Conservation (phyloP, 345 rosid species). For the Eutrema yunnanense region DNA sequence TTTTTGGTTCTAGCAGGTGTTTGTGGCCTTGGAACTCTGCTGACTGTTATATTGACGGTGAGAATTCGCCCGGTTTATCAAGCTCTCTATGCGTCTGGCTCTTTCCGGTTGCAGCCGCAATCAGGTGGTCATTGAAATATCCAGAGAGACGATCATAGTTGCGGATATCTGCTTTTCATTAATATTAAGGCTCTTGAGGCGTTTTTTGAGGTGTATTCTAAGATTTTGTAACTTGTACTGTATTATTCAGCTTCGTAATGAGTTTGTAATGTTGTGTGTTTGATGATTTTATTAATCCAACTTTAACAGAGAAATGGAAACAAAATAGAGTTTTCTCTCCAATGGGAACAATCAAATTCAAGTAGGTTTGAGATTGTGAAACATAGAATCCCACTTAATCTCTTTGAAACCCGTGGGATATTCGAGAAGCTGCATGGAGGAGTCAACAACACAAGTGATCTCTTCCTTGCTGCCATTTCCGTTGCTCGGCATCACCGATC, state of each 20-base stretch:
- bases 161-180: too few species aligned
- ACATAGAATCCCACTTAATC: conserved; percentile 91
- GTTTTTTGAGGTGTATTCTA: too few species aligned
- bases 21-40: conserved; percentile 62
- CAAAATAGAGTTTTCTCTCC: background rate
- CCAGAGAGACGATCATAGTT: background rate
- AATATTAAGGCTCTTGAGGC: too few species aligned
- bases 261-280: background rate
- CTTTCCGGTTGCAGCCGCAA: conserved; percentile 52
- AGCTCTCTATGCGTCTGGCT: conserved; percentile 79
- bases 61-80: conserved; percentile 88
- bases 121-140: conserved; percentile 14
- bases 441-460: conserved; percentile 52
- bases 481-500: conserved; percentile 25
- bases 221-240: too few species aligned
- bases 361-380: conserved; percentile 86
- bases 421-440: conserved; percentile 45
- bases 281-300: conserved; percentile 3
- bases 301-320: background rate
- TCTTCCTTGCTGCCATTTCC: conserved; percentile 30
- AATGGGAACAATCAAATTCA: conserved; percentile 26
- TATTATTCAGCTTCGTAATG: too few species aligned
- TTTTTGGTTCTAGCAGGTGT: conserved; percentile 70
- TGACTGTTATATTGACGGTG: conserved; percentile 55
- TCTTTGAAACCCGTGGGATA: conserved; percentile 46